phyloP scores from a whole-genome alignment of 179 eudicot species.

The Spinacia oleracea region DNA sequence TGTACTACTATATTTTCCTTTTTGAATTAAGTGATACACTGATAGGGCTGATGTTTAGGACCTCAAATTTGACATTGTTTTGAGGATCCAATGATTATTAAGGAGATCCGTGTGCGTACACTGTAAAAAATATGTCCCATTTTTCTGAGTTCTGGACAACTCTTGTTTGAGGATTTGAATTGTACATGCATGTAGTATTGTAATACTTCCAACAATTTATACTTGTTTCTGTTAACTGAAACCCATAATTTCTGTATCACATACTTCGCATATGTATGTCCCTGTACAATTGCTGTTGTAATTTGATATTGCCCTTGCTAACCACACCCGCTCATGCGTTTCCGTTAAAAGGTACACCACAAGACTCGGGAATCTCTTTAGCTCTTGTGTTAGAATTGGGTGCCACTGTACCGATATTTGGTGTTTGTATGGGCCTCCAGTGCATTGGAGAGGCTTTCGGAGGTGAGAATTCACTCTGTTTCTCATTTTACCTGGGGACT shows the following conservation, averaged over 20 bases:
- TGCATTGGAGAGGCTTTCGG: constrained; percentile 99
- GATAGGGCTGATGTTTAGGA: background rate
- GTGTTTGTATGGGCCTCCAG: constrained; percentile 99
- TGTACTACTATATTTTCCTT: background rate
- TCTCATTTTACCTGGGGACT: background rate
- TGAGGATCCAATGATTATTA: background rate
- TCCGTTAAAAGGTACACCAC: constrained; percentile 66
- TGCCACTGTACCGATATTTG: constrained; percentile 77
- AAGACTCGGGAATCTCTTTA: constrained; percentile 96
- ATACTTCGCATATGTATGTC: background rate
- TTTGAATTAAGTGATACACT: background rate
- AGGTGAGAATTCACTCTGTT: constrained; percentile 43
- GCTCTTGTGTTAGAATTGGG: constrained; percentile 88
- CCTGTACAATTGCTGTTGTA: background rate
- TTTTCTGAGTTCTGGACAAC: background rate
- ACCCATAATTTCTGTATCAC: background rate
- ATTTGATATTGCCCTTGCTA: background rate
- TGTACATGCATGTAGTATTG: background rate
- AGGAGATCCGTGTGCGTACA: too few relatives aligned
- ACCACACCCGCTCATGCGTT: background rate
- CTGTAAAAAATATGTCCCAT: too few relatives aligned
- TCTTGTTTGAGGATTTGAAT: background rate
- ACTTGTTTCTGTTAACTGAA: background rate
- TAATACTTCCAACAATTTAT: background rate
- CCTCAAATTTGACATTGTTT: background rate